Percentiles rank a stretch among this genome's conserved stretches.
These are phyloP conservation scores for Scheffersomyces insectosa DNA, from an alignment of 1,139 yeast genomes.

Conservation along the genomic window DNA sequence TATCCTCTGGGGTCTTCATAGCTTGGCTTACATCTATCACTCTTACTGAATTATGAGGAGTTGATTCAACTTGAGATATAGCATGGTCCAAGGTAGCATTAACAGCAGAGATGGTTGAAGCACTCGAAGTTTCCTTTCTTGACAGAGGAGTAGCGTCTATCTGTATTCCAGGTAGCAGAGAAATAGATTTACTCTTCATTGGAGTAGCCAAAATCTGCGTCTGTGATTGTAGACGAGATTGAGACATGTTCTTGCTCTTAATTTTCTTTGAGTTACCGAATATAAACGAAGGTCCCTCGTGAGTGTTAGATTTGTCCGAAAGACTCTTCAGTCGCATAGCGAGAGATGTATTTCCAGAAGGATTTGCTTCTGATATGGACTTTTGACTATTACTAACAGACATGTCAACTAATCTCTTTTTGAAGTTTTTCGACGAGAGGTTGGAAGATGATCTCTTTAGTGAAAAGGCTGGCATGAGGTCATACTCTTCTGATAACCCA, in stretches of 20 bases:
- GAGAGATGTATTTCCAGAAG: constrained; percentile 2
- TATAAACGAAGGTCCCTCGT: constrained; percentile 16
- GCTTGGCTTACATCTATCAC: constrained; percentile 3
- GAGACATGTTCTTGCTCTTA: constrained; percentile 8
- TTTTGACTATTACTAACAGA: constrained; percentile 15
- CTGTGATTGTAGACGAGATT: constrained; percentile 3
- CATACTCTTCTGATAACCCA: constrained; percentile 13
- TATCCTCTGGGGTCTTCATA: constrained; percentile 10
- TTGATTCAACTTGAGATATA: constrained; percentile 9
- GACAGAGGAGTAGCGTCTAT: background rate
- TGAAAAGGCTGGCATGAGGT: constrained; percentile 31
- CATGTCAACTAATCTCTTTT: constrained; percentile 51
- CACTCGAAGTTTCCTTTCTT: no score
- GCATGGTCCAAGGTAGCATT: background rate
- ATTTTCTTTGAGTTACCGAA: constrained; percentile 30
- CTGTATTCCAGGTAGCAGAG: background rate
- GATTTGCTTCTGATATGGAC: constrained; percentile 3
- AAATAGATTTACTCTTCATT: constrained; percentile 10
- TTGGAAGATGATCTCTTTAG: constrained; percentile 45
- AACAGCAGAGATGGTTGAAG: no score
- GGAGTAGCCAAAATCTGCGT: constrained; percentile 35
- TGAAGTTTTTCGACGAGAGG: constrained; percentile 41
- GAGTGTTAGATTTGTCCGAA: constrained; percentile 5
- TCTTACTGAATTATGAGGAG: constrained; percentile 8
- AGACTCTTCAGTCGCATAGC: constrained; percentile 11